Base-by-base conservation (phyloP, 1,284 basidiomycete species). In the Leccinum angustisporum region DNA sequence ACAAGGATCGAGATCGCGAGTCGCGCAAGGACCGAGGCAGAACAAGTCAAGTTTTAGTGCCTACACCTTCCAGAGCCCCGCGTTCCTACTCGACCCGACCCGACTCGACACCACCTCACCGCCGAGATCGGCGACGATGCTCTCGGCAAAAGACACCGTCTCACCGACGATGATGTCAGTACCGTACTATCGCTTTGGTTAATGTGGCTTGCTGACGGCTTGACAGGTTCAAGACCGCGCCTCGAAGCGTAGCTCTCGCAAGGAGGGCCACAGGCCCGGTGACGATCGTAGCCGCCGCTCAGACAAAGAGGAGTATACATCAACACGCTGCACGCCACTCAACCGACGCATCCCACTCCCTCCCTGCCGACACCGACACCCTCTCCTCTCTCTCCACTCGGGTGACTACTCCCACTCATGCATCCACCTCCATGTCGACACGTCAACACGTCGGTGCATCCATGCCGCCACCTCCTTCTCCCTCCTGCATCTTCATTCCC, bases 171-270 rank as follows among this genome's bases (percentile, higher is more conserved):
- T 10, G 72, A 91, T 68, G 90, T 90, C 72, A 72, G 86, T 79
- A 30, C 27, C 27, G 27, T 30, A 9, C 43, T 52, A 1, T 61
- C 50, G 21, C 10, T 56, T 66, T 53, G 38, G 25, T 21, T 53
- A 25, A 31, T 54, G 57, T 65, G 59, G 52, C 63, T 62, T 52
- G 31, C 61, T 73, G 54, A 69, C 61, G 2, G 54, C 61, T 61
- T 58, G 50, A 56, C 66, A 91, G 88, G 76, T 83, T 63, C 14
- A 25, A 16, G 90, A 92, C 59, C 83, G 90, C 63, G 80, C 81
- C 51, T 83, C 86, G 13, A 92, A 92, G 71, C 86, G 90, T 34
- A 83, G 83, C 59, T 87, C 89, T 62, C 86, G 90, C 55, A 90
- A 89, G 70, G 90, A 91, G 7, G 77, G 83, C 31, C 87, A 91